phyloP scores from a whole-genome alignment of 1,284 basidiomycete species.

The Ceratobasidium sp. region DNA sequence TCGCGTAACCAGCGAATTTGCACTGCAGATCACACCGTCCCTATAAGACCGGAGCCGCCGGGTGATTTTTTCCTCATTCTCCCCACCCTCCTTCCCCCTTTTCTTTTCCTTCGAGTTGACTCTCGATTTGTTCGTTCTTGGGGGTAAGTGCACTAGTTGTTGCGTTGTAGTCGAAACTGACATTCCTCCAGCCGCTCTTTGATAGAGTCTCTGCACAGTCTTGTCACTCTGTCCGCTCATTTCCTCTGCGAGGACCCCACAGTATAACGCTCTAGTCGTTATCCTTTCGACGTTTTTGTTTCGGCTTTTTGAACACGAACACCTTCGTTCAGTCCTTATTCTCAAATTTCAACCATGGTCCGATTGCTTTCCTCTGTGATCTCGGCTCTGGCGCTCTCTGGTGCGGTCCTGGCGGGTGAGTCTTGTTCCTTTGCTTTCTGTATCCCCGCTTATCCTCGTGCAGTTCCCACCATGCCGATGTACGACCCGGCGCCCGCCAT shows the following conservation, averaged over 20 bases:
- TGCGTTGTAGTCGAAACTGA: slow-evolving; percentile 35
- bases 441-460: not conserved
- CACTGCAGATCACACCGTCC: slow-evolving; percentile 20
- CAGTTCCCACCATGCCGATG: slow-evolving; percentile 26
- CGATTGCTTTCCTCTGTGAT: slow-evolving; percentile 41
- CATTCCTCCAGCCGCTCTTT: slow-evolving; percentile 45
- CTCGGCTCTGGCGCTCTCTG: slow-evolving; percentile 44
- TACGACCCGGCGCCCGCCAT: slow-evolving; percentile 32
- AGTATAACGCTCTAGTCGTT: slow-evolving; percentile 38
- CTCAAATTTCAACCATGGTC: slow-evolving; percentile 43
- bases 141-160: slow-evolving; percentile 38
- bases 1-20: slow-evolving; percentile 38
- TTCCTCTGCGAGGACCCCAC: slow-evolving; percentile 47
- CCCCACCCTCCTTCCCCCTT: slow-evolving; percentile 42
- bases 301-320: slow-evolving; percentile 42
- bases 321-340: slow-evolving; percentile 29
- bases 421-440: slow-evolving; percentile 1
- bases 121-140: slow-evolving; percentile 47
- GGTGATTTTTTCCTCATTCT: slow-evolving; percentile 30
- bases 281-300: slow-evolving; percentile 21
- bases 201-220: slow-evolving; percentile 46
- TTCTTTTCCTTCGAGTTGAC: slow-evolving; percentile 49
- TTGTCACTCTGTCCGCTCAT: slow-evolving; percentile 39
- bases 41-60: slow-evolving; percentile 10
- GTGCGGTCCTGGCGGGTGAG: slow-evolving; percentile 39